Evolutionary conservation across 768 basidiomycete genomes (phyloP), one percentile per base, ranked within the genome.

Genomic region (Hysterangium stoloniferum): DNA sequence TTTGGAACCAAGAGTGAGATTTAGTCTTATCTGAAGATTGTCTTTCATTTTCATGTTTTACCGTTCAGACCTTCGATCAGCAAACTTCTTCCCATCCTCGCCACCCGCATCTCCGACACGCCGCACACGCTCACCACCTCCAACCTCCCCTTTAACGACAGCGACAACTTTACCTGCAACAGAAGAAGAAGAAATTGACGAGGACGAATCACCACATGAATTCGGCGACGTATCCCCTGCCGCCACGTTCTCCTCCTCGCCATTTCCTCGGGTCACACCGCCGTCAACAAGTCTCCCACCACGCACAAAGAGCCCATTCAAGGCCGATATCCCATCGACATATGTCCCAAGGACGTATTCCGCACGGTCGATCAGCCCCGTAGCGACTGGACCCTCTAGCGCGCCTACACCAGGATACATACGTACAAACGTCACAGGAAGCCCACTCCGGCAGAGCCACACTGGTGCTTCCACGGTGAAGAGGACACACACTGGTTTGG

Each of bases 371-470:
- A 53, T 79, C 52, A 62, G 61, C 15, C 67, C 74, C 36, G 74
- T 69, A 1, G 52, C 68, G 24, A 85, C 84, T 3, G 86, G 86
- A 24, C 81, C 80, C 15, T 72, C 82, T 24, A 86, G 85, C 58
- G 83, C 84, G 9, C 66, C 68, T 13, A 81, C 77, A 0, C 67
- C 84, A 8, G 64, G 67, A 22, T 52, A 56, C 15, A 56, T 52
- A 7, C 55, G 55, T n/a, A 35, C 52, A 20, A 43, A 61, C 54
- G 35, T 48, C 53, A 65, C 65, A 5, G 65, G 65, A 49, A 15
- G 51, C 52, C 37, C 47, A 40, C 33, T 66, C n/a, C 35, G 54
- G 9, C 61, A 68, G 7, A 65, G 71, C 27, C 57, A 66, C 52
- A 69, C 69, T 4, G 68, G 69, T 11, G 64, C 63, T 9, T 66